These are phyloP conservation scores for Pyrus hybrid DNA, from an alignment of 331 rosid species.

Conservation along the genomic window DNA sequence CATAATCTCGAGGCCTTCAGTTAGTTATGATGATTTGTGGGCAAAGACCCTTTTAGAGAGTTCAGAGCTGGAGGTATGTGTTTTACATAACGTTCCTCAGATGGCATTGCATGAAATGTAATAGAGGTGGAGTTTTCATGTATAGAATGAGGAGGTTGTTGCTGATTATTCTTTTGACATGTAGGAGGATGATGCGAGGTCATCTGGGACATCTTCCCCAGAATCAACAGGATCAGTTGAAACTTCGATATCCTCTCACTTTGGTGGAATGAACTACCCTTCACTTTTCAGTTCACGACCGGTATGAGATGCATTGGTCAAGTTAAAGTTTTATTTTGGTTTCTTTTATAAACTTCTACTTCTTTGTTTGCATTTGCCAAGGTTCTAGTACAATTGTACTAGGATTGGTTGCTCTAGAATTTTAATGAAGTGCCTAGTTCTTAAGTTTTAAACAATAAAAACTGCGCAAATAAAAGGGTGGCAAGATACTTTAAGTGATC, in stretches of 20 bases:
- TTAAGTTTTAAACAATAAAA: background rate
- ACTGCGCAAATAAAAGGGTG: background rate
- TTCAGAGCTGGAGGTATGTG: slow-evolving; percentile 67
- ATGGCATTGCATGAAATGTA: slow-evolving; percentile 1
- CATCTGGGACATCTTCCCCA: slow-evolving; percentile 90
- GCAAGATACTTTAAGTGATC: background rate
- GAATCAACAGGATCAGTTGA: slow-evolving; percentile 99
- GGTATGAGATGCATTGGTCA: slow-evolving; percentile 32
- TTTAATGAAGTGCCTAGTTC: background rate
- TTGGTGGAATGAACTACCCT: slow-evolving; percentile 98
- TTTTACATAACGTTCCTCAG: slow-evolving; percentile 3
- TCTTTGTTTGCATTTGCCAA: background rate
- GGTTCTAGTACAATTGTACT: background rate
- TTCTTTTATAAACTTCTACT: background rate
- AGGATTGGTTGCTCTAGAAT: background rate
- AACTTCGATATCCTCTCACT: slow-evolving; percentile 96
- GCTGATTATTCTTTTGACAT: slow-evolving; percentile 15
- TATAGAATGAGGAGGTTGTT: background rate
- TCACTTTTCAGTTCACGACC: slow-evolving; percentile 92
- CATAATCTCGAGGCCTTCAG: slow-evolving; percentile 82
- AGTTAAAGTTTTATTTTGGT: background rate
- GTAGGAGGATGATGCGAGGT: slow-evolving; percentile 91
- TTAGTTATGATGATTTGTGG: slow-evolving; percentile 98
- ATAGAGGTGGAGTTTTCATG: background rate
- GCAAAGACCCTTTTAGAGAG: slow-evolving; percentile 93